Evolutionary conservation across 129 eudicot genomes (phyloP), one percentile per base, ranked within the genome.

Genomic region (Pittosporum tobira): DNA sequence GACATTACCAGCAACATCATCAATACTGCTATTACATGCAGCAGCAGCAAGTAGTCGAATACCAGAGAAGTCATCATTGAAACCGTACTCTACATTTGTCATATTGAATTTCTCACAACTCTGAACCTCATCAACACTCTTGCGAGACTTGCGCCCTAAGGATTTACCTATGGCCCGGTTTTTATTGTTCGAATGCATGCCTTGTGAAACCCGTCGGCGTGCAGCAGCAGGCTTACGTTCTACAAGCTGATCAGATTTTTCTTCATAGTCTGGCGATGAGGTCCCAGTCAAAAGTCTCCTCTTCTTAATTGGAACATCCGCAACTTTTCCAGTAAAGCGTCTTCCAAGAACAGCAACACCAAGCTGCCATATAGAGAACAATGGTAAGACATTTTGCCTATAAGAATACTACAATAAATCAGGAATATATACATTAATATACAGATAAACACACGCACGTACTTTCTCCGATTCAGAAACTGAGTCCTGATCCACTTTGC

Each of bases 301-400:
- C 71, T 88, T 88, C 86, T 88, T 88, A 12, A 84, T 66, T 26
- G 96, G 96, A 5, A 84, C 87, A 61, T 79, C 77, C n/a, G 51
- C 76, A 3, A 68, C 54, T 72, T 75, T 79, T n/a, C 71, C 87
- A 62, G 77, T 55, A 62, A 75, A 71, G 48, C 52, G 72, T 40
- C 73, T 79, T 24, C 83, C 85, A 28, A 65, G 74, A 69, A 57
- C 61, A 11, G 74, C 67, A 50, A 60, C 88, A 65, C 80, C 83
- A 51, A 75, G 75, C 96, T 88, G 88, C 51, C 34, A 68, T 49
- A 38, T 45, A 28, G 22, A 9, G 54, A 11, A 53, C 9, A 36
- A 22, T 42, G 25, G n/a, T 27, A 55, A 70, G 50, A 18, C 21
- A 6, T 46, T 8, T 40, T 48, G 55, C 40, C 3, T 12, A 37